A percentile compares a stretch with the other conserved stretches of the same genome.
Conservation (phyloP, 768 basidiomycete genomes). For the Collybiopsis luxurians region DNA sequence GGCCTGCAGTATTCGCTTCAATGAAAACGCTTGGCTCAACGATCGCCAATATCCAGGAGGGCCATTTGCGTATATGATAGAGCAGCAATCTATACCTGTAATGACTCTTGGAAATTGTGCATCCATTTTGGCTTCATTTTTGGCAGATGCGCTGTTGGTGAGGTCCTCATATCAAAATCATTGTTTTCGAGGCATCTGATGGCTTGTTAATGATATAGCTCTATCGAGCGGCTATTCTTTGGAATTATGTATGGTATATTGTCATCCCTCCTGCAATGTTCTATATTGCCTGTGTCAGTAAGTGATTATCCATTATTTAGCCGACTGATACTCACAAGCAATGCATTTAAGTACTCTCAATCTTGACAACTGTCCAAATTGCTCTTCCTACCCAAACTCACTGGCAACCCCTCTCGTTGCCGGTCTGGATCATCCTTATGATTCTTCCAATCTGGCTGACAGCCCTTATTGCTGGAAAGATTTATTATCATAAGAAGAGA, state of each 20-base stretch:
- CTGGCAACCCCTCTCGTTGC: slow-evolving; percentile 25
- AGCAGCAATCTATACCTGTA: slow-evolving; percentile 22
- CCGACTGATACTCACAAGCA: too few species aligned
- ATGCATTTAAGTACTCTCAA: slow-evolving; percentile 30
- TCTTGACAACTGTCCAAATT: slow-evolving; percentile 28
- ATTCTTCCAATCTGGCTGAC: slow-evolving; percentile 27
- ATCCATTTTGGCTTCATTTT: slow-evolving; percentile 26
- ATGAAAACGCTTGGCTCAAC: slow-evolving; percentile 29
- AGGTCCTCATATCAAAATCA: too few species aligned
- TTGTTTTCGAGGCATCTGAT: too few species aligned
- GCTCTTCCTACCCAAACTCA: slow-evolving; percentile 23
- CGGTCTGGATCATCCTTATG: slow-evolving; percentile 32
- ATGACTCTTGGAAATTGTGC: slow-evolving; percentile 19
- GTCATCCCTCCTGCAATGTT: slow-evolving; percentile 17
- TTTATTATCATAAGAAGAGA: slow-evolving; percentile 24
- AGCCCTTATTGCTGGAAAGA: slow-evolving; percentile 27
- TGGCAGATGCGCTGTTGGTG: slow-evolving; percentile 38
- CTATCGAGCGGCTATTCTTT: slow-evolving; percentile 33
- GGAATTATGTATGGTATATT: slow-evolving; percentile 19
- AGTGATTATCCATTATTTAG: not conserved
- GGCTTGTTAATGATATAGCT: slow-evolving; percentile 30
- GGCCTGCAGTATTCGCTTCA: slow-evolving; percentile 17
- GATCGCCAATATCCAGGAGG: slow-evolving; percentile 30
- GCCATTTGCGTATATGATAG: slow-evolving; percentile 26
- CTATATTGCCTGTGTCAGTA: slow-evolving; percentile 18